A percentile compares a stretch with the other conserved stretches of the same genome.
phyloP scores from a whole-genome alignment of 2,329 filamentous ascomycete genomes.

The Cladosporium sp. region DNA sequence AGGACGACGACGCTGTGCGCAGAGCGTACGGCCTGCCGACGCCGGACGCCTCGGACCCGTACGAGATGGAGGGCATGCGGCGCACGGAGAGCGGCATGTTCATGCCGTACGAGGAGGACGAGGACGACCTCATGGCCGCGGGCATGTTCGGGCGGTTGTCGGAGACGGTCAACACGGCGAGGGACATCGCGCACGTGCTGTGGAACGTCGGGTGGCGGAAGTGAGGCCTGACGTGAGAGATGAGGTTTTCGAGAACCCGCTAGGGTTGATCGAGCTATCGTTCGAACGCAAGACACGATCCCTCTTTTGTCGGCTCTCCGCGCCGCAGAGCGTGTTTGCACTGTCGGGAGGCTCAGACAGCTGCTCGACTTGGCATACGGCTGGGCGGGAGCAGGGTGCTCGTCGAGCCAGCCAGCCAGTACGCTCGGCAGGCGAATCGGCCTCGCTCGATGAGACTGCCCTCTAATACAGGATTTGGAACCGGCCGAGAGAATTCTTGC shows the following conservation, averaged over 20 bases:
- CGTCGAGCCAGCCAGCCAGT: background rate
- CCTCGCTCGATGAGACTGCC: too few species aligned
- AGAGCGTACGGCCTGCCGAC: constrained; percentile 34
- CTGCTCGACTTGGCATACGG: background rate
- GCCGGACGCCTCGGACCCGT: constrained; percentile 27
- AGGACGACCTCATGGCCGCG: constrained; percentile 47
- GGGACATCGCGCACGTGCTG: constrained; percentile 59
- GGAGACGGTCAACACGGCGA: constrained; percentile 65
- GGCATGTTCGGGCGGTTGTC: constrained; percentile 73
- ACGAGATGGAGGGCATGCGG: constrained; percentile 60
- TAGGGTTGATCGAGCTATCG: too few species aligned
- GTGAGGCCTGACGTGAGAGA: constrained; percentile 25
- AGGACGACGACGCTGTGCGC: constrained; percentile 37
- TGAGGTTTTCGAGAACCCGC: too few species aligned
- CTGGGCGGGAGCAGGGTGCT: background rate
- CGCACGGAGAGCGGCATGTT: constrained; percentile 84
- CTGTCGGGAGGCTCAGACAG: background rate
- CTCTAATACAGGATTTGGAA: too few species aligned
- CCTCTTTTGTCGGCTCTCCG: too few species aligned
- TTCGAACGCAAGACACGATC: too few species aligned
- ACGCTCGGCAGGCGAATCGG: too few species aligned
- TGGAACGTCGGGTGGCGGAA: constrained; percentile 61
- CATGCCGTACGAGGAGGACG: constrained; percentile 76
- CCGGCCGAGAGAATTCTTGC: too few species aligned
- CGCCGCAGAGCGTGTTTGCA: too few species aligned